These are phyloP conservation scores for Leishmania tropica DNA, from an alignment of 208 protist genomes.

Conservation along the genomic window DNA sequence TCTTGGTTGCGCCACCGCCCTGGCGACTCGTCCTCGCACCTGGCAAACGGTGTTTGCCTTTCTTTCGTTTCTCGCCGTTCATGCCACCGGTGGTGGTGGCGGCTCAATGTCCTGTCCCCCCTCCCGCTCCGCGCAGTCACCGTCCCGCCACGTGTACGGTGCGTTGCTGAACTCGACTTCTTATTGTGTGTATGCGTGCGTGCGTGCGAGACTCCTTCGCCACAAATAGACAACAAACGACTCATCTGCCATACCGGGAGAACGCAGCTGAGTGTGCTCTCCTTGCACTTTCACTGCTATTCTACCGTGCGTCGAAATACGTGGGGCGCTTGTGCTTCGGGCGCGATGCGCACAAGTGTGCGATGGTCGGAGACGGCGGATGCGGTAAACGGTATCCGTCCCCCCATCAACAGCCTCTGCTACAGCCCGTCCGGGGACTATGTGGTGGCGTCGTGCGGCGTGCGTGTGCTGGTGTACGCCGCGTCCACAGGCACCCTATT, in stretches of 20 bases:
- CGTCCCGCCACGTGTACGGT: background rate
- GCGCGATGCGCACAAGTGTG: slow-evolving; percentile 64
- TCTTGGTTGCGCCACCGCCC: background rate
- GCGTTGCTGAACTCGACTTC: background rate
- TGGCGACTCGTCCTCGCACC: too few relatives aligned
- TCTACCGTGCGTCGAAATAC: background rate
- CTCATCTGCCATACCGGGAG: background rate
- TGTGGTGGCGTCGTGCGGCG: slow-evolving; percentile 89
- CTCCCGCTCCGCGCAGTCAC: background rate
- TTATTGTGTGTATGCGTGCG: background rate
- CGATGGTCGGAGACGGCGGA: slow-evolving; percentile 72
- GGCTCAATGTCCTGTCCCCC: background rate
- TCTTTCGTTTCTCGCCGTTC: background rate
- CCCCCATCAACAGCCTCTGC: slow-evolving; percentile 83
- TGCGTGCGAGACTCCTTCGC: background rate
- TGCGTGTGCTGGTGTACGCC: slow-evolving; percentile 94
- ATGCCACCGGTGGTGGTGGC: background rate
- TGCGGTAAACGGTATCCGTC: slow-evolving; percentile 44
- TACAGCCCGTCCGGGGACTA: slow-evolving; percentile 92
- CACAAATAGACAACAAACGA: background rate
- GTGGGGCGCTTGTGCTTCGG: background rate
- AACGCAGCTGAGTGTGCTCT: background rate
- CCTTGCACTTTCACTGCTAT: background rate
- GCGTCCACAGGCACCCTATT: slow-evolving; percentile 89
- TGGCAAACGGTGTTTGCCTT: background rate